Base-by-base conservation (phyloP, 768 basidiomycete genomes). In the Naganishia antarctica region DNA sequence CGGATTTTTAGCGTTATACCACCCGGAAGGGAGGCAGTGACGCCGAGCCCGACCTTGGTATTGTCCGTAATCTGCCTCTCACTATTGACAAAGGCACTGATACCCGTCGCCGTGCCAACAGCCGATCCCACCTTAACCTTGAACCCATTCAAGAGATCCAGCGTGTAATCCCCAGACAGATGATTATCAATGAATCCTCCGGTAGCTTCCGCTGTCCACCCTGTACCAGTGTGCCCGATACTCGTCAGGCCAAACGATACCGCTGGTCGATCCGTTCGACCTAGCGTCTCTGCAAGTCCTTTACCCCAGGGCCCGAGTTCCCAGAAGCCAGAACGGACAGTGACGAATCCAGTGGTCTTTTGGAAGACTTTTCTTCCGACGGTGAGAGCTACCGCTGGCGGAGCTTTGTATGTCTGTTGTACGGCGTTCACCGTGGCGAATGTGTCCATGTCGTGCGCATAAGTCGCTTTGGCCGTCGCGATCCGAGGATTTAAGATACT, bases 21-120 rank as follows among this genome's bases (percentile, higher is more conserved):
- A n/a, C 73, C 74, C 6, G 68, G 69, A 9, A 77, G 43, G 13
- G 70, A 71, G 12, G 68, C 65, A 32, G 67, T 68, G 64, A 76
- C 60, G 45, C 72, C 71, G 53, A 78, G 37, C 2, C 78, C 78
- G 1, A 67, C 61, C 53, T 70, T 68, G 16, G 69, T 67, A 51
- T 73, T 74, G 37, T 74, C 73, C 41, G 78, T 78, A 0, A 80
- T 61, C 40, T 74, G 70, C 45, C 75, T 65, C 45, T 78, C 78
- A 1, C 73, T 73, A 59, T 69, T 73, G 25, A 78, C 68, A 62
- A 75, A 77, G 2, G 70, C 70, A 15, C 65, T 74, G 23, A 74
- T 50, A 7, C 66, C 66, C 13, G 46, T 43, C 15, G 49, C 49
- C 2, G 66, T 67, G 1, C 74, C 74, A 2, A 75, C 63, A 6